Evolutionary conservation across 768 basidiomycete species (phyloP).

Genomic region (Suillus bovinus): DNA sequence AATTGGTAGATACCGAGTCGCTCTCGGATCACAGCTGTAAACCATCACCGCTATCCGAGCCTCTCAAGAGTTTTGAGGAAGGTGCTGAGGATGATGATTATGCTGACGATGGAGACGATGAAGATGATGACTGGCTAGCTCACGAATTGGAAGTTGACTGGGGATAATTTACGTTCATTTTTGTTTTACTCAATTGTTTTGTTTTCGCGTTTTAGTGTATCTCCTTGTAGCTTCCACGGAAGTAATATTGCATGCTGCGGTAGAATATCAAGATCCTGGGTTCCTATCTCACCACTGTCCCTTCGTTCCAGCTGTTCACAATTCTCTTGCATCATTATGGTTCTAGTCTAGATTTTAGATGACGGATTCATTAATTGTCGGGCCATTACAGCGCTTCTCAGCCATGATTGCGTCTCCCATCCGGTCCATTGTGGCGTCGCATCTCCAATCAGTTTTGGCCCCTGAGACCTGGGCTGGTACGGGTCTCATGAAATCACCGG

Average conservation of each 20-base stretch:
- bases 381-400: constrained; percentile 47
- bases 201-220: constrained; percentile 22
- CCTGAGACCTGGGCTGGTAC: not conserved
- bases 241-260: constrained; percentile 22
- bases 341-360: not conserved
- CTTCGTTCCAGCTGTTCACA: not conserved
- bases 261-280: constrained; percentile 3
- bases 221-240: constrained; percentile 18
- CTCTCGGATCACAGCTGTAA: constrained; percentile 12
- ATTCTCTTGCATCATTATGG: not conserved
- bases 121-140: constrained; percentile 81
- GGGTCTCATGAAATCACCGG: not conserved
- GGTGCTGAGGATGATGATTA: constrained; percentile 46
- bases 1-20: constrained; percentile 32
- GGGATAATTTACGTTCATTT: constrained; percentile 49
- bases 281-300: not conserved
- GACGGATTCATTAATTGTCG: constrained; percentile 47
- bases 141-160: constrained; percentile 75
- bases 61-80: constrained; percentile 29
- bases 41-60: constrained; percentile 14
- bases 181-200: constrained; percentile 5
- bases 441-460: constrained; percentile 1
- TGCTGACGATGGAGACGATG: constrained; percentile 51
- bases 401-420: constrained; percentile 42
- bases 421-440: constrained; percentile 69